Percentiles rank a stretch among this genome's conserved stretches.
Conservation (phyloP, 495 filamentous ascomycete genomes). For the Podospora pseudocomata region DNA sequence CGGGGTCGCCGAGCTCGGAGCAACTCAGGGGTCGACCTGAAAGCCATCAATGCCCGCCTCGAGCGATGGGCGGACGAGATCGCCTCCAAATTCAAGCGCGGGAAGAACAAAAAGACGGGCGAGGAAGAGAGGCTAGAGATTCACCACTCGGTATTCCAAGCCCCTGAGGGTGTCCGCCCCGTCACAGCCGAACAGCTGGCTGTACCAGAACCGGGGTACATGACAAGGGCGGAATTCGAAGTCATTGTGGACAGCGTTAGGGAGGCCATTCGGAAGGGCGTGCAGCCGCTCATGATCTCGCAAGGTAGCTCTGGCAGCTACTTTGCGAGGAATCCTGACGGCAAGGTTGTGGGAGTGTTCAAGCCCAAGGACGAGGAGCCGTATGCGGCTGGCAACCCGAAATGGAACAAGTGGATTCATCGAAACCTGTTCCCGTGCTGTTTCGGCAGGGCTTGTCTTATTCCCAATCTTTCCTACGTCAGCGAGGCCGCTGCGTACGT, state of each 20-base stretch:
- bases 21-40: constrained; percentile 91
- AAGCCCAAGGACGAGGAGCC: constrained; percentile 99
- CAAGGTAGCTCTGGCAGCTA: constrained; percentile 98
- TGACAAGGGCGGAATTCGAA: constrained; percentile 79
- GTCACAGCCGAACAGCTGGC: constrained; percentile 72
- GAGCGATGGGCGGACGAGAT: constrained; percentile 99
- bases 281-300: constrained; percentile 92
- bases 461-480: constrained; percentile 98
- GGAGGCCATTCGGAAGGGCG: constrained; percentile 81
- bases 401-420: constrained; percentile 96
- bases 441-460: constrained; percentile 92
- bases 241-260: constrained; percentile 85
- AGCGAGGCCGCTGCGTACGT: constrained; percentile 97
- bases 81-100: constrained; percentile 91
- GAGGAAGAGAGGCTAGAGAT: constrained; percentile 89
- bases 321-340: constrained; percentile 86
- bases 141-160: constrained; percentile 92
- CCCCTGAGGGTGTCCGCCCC: constrained; percentile 78
- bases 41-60: constrained; percentile 94
- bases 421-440: constrained; percentile 93
- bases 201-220: constrained; percentile 47
- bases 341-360: constrained; percentile 95
- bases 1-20: constrained; percentile 63
- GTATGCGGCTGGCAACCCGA: constrained; percentile 86
- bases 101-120: constrained; percentile 63